Base-by-base conservation (phyloP, 208 protist species). In the Entamoeba histolytica region DNA sequence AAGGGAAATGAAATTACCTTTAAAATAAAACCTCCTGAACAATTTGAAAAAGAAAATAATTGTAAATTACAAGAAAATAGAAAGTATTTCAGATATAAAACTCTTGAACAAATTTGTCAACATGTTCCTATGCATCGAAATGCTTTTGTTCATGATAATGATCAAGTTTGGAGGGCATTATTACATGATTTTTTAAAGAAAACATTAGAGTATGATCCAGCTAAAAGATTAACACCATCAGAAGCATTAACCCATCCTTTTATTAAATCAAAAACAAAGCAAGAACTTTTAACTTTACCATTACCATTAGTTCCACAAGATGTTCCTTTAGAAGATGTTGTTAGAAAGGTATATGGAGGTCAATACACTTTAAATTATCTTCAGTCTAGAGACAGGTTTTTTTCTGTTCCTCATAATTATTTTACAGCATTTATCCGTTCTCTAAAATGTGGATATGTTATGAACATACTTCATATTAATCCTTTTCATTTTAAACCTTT, bases 201-300 rank as follows among this genome's bases (percentile, higher is more conserved):
- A 15, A 91, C 95, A 17, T 92, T 96, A 35, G 57, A 93, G 23
- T 93, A 95, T 5, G 95, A 96, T 91, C 95, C 96, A 55, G 39
- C 23, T 6, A 49, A 94, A 14, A 61, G 96, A 57, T 95, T 94
- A 93, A 94, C 95, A 39, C 51, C 95, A 5, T 50, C 47, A 12
- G 94, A 96, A 92, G 95, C 95, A 4, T 94, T 49, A 31, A 57
- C 91, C 8, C 96, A 96, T 94, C 95, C 96, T 23, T 96, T 96
- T 91, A 92, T 96, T 10, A 96, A 49, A 7, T 50, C n/a, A 92
- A 28, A 92, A 51, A 49, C 47, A 35, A 91, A 78, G 12, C 61
- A 78, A 78, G 61, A 78, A 78, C 28, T 78, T n/a, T 28, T 78
- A 35, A 78, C 28, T 78, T 35, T 78, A 78, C 61, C 61, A 5